Percentiles rank a stretch among this genome's conserved stretches.
These are phyloP conservation scores for Chrysoporthe austroafricana DNA, from an alignment of 2,329 filamentous ascomycete genomes.

Conservation along the genomic window DNA sequence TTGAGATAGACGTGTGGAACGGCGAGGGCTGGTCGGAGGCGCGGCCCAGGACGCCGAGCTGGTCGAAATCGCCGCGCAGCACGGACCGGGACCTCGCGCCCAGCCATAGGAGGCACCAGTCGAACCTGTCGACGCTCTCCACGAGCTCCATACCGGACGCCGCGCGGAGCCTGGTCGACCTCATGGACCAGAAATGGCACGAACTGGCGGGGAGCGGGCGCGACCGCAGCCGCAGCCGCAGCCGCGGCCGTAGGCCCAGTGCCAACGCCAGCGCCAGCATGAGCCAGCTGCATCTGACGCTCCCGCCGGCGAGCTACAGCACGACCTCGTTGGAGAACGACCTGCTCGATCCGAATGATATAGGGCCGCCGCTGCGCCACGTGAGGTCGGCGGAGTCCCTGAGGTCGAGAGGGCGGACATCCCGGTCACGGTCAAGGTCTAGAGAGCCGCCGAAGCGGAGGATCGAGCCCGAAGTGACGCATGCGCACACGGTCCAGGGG, in stretches of 20 bases:
- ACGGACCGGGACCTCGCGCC: background rate
- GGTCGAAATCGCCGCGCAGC: slow-evolving; percentile 41
- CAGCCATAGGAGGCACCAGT: slow-evolving; percentile 53
- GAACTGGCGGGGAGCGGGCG: slow-evolving; percentile 31
- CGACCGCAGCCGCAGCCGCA: slow-evolving; percentile 42
- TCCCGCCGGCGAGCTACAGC: slow-evolving; percentile 31
- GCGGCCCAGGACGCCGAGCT: slow-evolving; percentile 39
- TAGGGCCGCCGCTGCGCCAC: slow-evolving; percentile 18
- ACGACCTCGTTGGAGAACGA: slow-evolving; percentile 24
- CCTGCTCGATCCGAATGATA: slow-evolving; percentile 27
- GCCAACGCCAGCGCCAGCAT: slow-evolving; percentile 49
- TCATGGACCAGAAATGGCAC: slow-evolving; percentile 39
- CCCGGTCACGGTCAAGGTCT: slow-evolving; percentile 29
- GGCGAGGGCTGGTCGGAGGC: slow-evolving; percentile 50
- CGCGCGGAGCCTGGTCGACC: slow-evolving; percentile 45
- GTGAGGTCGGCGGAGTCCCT: slow-evolving; percentile 26
- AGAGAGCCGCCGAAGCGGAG: slow-evolving; percentile 39
- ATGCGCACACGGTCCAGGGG: slow-evolving; percentile 49
- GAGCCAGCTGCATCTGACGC: slow-evolving; percentile 34
- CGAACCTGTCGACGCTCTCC: slow-evolving; percentile 43
- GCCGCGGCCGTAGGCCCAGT: slow-evolving; percentile 24
- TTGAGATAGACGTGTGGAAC: slow-evolving; percentile 96
- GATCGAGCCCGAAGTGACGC: slow-evolving; percentile 77
- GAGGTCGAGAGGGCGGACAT: slow-evolving; percentile 3
- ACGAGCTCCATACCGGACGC: slow-evolving; percentile 46